phyloP scores from a whole-genome alignment of 2,329 filamentous ascomycete genomes.

The Volutella citrinella region DNA sequence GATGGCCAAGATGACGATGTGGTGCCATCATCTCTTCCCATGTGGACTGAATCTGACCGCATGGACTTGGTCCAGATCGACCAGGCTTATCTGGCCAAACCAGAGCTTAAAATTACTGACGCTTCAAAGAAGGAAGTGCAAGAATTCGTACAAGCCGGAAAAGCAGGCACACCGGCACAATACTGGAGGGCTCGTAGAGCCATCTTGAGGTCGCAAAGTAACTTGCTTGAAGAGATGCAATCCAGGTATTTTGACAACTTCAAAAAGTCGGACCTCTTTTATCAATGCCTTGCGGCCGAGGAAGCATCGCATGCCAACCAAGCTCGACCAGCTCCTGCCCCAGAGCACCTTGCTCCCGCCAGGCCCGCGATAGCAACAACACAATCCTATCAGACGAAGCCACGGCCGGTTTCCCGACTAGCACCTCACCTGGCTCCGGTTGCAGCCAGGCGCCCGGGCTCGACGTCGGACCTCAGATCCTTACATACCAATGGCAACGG shows the following conservation, averaged over 20 bases:
- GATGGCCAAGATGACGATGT: conserved; percentile 63
- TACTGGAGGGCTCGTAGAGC: conserved; percentile 81
- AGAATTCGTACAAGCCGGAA: conserved; percentile 76
- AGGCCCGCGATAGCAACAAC: conserved; percentile 28
- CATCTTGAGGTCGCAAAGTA: conserved; percentile 78
- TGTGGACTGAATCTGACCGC: conserved; percentile 82
- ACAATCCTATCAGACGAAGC: conserved; percentile 41
- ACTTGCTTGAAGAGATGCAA: conserved; percentile 81
- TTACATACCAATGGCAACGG: conserved; percentile 36
- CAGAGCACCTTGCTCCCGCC: conserved; percentile 9
- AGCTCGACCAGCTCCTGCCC: conserved; percentile 16
- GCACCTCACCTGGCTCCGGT: conserved; percentile 34
- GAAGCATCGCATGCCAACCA: conserved; percentile 53
- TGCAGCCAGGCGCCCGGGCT: conserved; percentile 41
- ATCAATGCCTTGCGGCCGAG: conserved; percentile 90
- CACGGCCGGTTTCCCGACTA: conserved; percentile 42
- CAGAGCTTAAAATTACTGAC: conserved; percentile 75
- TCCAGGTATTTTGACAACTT: conserved; percentile 78
- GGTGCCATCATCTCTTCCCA: conserved; percentile 56
- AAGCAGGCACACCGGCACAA: conserved; percentile 71
- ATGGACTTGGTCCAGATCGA: conserved; percentile 88
- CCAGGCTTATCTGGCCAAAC: conserved; percentile 79
- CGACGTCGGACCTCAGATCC: conserved; percentile 45
- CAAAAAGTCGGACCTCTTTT: conserved; percentile 90
- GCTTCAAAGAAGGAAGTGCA: conserved; percentile 68